Evolutionary conservation across 306 rosid genomes (phyloP).

Genomic region (Cucumis sativus): DNA sequence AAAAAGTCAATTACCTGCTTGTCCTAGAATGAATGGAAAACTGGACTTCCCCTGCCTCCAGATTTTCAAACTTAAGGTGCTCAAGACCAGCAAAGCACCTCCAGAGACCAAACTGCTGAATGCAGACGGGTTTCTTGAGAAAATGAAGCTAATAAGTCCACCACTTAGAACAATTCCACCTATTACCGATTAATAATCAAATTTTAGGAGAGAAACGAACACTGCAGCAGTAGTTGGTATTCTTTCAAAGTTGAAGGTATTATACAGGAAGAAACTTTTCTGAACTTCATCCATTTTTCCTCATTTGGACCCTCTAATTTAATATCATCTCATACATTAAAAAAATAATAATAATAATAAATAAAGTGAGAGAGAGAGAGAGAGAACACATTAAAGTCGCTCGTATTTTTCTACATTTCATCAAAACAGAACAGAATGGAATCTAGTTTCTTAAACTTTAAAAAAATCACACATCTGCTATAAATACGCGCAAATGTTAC

Average conservation of each 20-base stretch:
- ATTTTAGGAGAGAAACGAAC: neutral
- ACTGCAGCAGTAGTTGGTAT: neutral
- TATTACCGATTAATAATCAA: conserved; percentile 8
- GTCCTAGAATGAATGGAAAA: conserved; percentile 75
- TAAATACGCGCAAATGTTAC: too few species aligned
- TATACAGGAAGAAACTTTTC: neutral
- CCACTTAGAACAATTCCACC: conserved; percentile 78
- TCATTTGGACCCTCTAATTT: neutral
- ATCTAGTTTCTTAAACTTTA: too few species aligned
- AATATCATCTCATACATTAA: neutral
- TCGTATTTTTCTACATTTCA: neutral
- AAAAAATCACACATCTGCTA: too few species aligned
- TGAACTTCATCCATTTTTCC: neutral
- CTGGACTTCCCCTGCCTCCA: conserved; percentile 95
- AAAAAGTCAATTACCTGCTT: conserved; percentile 41
- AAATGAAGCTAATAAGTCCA: conserved; percentile 55
- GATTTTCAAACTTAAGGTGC: conserved; percentile 76
- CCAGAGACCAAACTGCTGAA: conserved; percentile 51
- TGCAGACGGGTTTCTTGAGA: conserved; percentile 55
- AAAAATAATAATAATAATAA: too few species aligned
- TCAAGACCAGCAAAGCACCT: conserved; percentile 77
- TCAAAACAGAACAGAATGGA: neutral
- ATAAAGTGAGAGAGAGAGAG: neutral
- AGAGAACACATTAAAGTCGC: neutral
- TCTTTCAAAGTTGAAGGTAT: neutral